phyloP scores from a whole-genome alignment of 768 basidiomycete species.

The Kwoniella sp. region DNA sequence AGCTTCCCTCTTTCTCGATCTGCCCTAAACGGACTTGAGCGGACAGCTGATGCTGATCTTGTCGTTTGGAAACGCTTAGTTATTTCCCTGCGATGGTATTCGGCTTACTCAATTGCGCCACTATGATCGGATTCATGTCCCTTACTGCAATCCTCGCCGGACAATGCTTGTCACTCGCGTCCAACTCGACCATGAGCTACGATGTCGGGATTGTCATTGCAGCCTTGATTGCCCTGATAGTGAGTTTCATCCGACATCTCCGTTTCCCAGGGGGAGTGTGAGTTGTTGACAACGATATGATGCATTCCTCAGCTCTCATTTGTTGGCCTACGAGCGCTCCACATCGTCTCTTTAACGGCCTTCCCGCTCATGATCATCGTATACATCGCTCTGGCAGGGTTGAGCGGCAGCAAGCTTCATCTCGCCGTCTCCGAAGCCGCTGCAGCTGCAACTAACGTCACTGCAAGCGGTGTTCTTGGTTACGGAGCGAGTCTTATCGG shows the following conservation, averaged over 20 bases:
- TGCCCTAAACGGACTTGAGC: not conserved
- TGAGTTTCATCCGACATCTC: constrained; percentile 33
- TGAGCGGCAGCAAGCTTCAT: constrained; percentile 43
- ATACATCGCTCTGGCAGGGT: constrained; percentile 47
- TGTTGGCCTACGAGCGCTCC: constrained; percentile 51
- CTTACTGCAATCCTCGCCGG: constrained; percentile 72
- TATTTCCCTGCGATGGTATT: constrained; percentile 58
- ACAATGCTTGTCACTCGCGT: constrained; percentile 66
- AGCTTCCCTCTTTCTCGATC: not conserved
- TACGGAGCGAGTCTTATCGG: constrained; percentile 55
- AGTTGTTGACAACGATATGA: constrained; percentile 16
- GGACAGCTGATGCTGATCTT: constrained; percentile 1
- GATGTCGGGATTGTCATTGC: constrained; percentile 60
- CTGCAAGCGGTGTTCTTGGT: constrained; percentile 44
- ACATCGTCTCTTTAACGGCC: constrained; percentile 50
- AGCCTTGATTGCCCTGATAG: constrained; percentile 50
- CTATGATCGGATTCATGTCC: constrained; percentile 68
- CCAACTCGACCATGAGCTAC: constrained; percentile 62
- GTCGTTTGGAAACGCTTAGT: constrained; percentile 10
- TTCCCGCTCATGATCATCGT: constrained; percentile 53
- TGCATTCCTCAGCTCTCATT: constrained; percentile 45
- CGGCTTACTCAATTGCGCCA: constrained; percentile 63
- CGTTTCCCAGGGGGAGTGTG: not conserved
- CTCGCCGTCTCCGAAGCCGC: constrained; percentile 30
- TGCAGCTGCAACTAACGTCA: constrained; percentile 25